phyloP scores from a whole-genome alignment of 768 basidiomycete species.

The Pluteus cervinus region DNA sequence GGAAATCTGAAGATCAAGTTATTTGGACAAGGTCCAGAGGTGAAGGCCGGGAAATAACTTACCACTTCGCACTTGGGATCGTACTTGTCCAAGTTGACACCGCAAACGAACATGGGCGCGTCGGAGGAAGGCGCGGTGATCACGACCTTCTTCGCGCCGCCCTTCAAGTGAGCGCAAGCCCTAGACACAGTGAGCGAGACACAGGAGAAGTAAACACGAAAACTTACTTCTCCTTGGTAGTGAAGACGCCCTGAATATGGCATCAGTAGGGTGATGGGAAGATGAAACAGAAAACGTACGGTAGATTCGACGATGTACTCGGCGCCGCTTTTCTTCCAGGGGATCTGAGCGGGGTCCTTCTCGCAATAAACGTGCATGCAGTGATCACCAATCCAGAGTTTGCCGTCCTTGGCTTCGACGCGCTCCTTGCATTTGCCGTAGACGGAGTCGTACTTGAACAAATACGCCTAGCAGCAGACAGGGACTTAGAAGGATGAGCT shows the following conservation, averaged over 20 bases:
- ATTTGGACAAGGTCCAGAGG: neutral
- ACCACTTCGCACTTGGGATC: constrained; percentile 84
- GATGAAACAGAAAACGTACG: constrained; percentile 31
- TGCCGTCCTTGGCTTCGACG: constrained; percentile 71
- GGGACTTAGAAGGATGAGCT: neutral
- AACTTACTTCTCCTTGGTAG: constrained; percentile 80
- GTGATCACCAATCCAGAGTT: constrained; percentile 74
- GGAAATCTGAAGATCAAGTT: constrained; percentile 59
- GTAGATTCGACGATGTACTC: constrained; percentile 94
- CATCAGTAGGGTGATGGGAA: constrained; percentile 6
- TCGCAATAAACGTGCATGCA: constrained; percentile 70
- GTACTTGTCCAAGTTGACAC: constrained; percentile 94
- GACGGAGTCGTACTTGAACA: constrained; percentile 91
- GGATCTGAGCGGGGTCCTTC: constrained; percentile 77
- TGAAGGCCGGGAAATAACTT: constrained; percentile 32
- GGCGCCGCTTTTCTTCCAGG: constrained; percentile 73
- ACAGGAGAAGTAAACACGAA: constrained; percentile 1
- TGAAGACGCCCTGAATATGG: constrained; percentile 94
- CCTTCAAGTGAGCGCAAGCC: constrained; percentile 91
- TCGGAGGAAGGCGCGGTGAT: constrained; percentile 99
- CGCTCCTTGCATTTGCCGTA: constrained; percentile 81
- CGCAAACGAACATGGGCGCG: constrained; percentile 91
- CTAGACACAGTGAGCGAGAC: constrained; percentile 25
- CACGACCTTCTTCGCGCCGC: constrained; percentile 99
- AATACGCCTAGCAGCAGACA: constrained; percentile 57